Conservation (phyloP, 768 basidiomycete species). For the Leucocoprinus birnbaumii region DNA sequence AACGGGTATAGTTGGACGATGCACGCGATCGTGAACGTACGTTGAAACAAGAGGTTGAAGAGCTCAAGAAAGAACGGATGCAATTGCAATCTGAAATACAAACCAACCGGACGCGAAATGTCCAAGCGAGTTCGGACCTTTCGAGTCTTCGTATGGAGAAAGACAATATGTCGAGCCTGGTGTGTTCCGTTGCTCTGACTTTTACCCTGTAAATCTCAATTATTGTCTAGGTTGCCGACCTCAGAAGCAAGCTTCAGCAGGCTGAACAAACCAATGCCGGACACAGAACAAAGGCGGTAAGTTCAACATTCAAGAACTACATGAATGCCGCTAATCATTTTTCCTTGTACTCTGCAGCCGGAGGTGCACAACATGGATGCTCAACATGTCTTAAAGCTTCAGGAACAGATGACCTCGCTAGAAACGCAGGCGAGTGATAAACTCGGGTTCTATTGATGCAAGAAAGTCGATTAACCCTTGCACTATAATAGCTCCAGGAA, state of each 20-base stretch:
- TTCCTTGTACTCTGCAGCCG: not conserved
- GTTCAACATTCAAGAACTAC: not conserved
- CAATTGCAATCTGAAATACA: slow-evolving; percentile 5
- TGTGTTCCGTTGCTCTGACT: not conserved
- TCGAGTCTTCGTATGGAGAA: not conserved
- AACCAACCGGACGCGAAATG: not conserved
- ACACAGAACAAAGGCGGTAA: not conserved
- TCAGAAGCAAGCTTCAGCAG: not conserved
- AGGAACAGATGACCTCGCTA: slow-evolving; percentile 11
- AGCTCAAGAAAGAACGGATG: slow-evolving; percentile 3
- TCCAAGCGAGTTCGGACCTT: slow-evolving; percentile 5
- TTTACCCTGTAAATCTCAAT: not conserved
- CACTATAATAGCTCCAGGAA: slow-evolving; percentile 16
- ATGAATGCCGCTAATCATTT: not conserved
- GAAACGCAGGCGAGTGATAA: slow-evolving; percentile 12
- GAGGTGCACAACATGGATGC: not conserved
- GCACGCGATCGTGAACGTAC: not conserved
- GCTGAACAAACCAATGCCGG: not conserved
- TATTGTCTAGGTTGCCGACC: not conserved
- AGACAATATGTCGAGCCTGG: slow-evolving; percentile 2
- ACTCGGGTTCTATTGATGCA: not conserved
- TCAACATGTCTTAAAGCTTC: slow-evolving; percentile 3
- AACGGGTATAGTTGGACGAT: not conserved
- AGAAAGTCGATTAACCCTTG: not conserved
- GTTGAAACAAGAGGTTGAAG: slow-evolving; percentile 2